Base-by-base conservation (phyloP, 768 basidiomycete species). In the Dendrothele bispora region DNA sequence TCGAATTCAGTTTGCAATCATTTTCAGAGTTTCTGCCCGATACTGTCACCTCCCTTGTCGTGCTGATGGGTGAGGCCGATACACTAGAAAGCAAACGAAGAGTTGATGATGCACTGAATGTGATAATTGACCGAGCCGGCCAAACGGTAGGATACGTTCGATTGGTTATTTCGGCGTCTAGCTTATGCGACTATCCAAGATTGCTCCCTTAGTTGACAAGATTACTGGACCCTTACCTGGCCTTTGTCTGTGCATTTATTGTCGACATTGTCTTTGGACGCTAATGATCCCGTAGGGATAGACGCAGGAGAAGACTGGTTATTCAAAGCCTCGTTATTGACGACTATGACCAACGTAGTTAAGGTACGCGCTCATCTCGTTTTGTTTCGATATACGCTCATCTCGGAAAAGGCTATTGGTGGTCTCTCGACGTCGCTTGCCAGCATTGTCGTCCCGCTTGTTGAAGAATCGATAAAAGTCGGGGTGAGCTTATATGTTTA, bases 61-160 rank as follows among this genome's bases (percentile, higher is more conserved):
- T 61, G 39, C 69, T 95, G 21, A 75, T 91, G 51, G 78, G 74
- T 3, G 88, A 93, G 59, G 82, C 82, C 0, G 84, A 90, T 37
- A 82, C 84, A 2, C 68, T 84, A 18, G 91, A 94, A 60, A 87
- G 78, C 61, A 91, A 91, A 63, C 79, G 80, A 32, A 75, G 86
- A 48, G 73, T 95, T n/a, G 80, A 83, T 24, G 71, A 73, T 43
- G 82, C 81, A 39, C 63, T 95, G 43, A 88, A 84, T 50, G 73
- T 77, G 2, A 68, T 94, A 34, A 83, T 95, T 39, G 80, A 86
- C 51, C 74, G 71, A 53, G 69, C 73, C 5, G 75, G 71, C 27
- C 58, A 62, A 37, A 58, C 65, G 55, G 79, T 78, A 58, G 37
- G 63, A 52, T 17, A 34, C 37, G 7, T 27, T 28, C 28, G 42